Conservation (phyloP, 495 filamentous ascomycete genomes). For the Aspergillus haitiensis region DNA sequence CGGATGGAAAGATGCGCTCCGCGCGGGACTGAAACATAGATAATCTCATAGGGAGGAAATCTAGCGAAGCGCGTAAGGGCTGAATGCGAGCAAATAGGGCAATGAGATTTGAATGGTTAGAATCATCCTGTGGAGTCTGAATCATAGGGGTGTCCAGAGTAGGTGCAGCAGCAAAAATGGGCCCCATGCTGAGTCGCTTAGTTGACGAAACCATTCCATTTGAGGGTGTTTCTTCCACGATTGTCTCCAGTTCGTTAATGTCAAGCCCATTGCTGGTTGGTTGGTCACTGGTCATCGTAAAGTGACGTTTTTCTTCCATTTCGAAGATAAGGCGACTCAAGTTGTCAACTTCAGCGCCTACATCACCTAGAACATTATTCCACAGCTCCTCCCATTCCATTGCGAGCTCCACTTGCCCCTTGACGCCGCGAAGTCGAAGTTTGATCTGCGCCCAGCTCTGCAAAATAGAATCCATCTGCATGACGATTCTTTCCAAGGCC, state of each 20-base stretch:
- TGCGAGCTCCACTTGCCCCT: conserved; percentile 88
- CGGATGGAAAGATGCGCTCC: conserved; percentile 74
- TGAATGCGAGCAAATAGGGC: conserved; percentile 93
- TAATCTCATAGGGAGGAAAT: conserved; percentile 95
- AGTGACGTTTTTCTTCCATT: conserved; percentile 92
- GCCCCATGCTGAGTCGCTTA: conserved; percentile 68
- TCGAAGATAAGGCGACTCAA: conserved; percentile 84
- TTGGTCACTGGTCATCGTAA: conserved; percentile 58
- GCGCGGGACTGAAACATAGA: conserved; percentile 80
- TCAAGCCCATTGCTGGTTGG: conserved; percentile 64
- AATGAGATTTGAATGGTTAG: conserved; percentile 70
- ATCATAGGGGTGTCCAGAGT: conserved; percentile 57
- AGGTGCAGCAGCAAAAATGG: conserved; percentile 56
- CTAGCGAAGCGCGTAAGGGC: conserved; percentile 84
- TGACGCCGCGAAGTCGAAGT: conserved; percentile 69
- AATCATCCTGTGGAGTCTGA: conserved; percentile 69
- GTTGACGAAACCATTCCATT: conserved; percentile 47
- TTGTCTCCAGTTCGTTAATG: conserved; percentile 87
- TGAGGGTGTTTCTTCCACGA: conserved; percentile 82
- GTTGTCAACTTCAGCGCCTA: conserved; percentile 84
- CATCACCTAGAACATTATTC: conserved; percentile 90
- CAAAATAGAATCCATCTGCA: conserved; percentile 83
- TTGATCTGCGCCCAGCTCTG: conserved; percentile 83
- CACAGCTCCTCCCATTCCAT: conserved; percentile 99
- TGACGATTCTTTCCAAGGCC: conserved; percentile 68